Base-by-base conservation (phyloP, 148 eudicot genomes). In the Silene uniflora region DNA sequence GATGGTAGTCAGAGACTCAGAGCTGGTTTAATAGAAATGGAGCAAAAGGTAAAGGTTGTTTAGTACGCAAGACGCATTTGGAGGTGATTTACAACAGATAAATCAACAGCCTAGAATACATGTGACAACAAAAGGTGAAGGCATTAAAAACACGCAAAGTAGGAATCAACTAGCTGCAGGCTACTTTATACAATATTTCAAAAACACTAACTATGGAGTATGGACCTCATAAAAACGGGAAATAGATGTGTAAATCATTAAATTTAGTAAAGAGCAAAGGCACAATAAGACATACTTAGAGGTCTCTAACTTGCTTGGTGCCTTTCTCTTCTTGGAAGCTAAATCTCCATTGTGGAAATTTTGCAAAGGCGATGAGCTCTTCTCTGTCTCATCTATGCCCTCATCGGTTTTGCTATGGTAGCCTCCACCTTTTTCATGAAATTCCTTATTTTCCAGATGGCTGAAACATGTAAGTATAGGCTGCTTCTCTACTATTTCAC, bases 261-360 rank as follows among this genome's bases (percentile, higher is more conserved):
- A 8, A 32, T 11, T 2, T n/a, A 42, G 39, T 8, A 22, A 68
- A 27, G 54, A 73, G 2, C 68, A 55, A 49, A 69, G 54, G 32
- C 32, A 18, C 4, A 27, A 49, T 71, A 49, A 59, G 47, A 75
- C 84, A 63, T 89, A 92, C 98, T 77, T 89, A 25, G 81, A 69
- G 73, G 77, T 83, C 82, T 79, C 82, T 75, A 79, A 78, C 59
- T 76, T 83, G 61, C 73, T 80, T 21, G 85, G 66, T 47, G 89
- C 86, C 83, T 93, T 93, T 82, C 96, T 84, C 84, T 93, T 89
- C 81, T 84, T 92, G 70, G 87, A 77, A 49, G 47, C 68, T 25
- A 72, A 73, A 68, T 81, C 76, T 73, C 73, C 39, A 39, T 69
- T 79, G 24, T 79, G 46, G 21, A 75, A 55, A 71, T 63, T 75